Percentiles rank a stretch among this genome's conserved stretches.
phyloP scores from a whole-genome alignment of 164 flowering plant species.

The Magnolia kwangsiensis region DNA sequence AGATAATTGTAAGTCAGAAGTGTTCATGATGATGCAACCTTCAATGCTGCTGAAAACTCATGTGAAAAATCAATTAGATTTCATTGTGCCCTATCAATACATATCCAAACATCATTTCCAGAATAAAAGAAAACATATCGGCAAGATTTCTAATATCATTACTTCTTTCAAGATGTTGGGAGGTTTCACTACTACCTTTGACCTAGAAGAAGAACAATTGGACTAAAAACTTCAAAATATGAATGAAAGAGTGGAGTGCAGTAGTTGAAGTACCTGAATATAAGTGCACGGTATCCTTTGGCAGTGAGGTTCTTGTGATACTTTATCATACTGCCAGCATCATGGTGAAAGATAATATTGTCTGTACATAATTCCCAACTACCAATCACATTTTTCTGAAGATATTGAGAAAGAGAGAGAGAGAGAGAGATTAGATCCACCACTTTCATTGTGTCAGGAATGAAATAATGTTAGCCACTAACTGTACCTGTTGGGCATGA shows the following conservation, averaged over 20 bases:
- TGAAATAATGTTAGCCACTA: background rate
- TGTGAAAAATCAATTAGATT: too few relatives aligned
- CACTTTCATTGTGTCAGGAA: background rate
- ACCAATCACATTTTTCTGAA: slow-evolving; percentile 39
- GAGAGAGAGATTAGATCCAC: slow-evolving; percentile 1
- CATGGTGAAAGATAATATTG: slow-evolving; percentile 44
- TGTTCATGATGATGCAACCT: too few relatives aligned
- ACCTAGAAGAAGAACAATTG: too few relatives aligned
- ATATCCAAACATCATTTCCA: too few relatives aligned
- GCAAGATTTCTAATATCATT: background rate
- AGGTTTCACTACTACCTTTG: too few relatives aligned
- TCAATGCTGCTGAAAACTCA: too few relatives aligned
- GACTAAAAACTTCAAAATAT: too few relatives aligned
- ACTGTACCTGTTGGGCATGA: slow-evolving; percentile 61
- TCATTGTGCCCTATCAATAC: too few relatives aligned
- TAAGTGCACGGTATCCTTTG: slow-evolving; percentile 71
- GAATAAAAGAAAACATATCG: background rate
- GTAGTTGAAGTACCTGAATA: slow-evolving; percentile 53
- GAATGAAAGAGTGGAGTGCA: background rate
- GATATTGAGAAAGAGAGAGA: slow-evolving; percentile 1
- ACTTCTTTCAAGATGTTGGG: background rate
- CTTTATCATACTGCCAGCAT: slow-evolving; percentile 89
- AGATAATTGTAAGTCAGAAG: too few relatives aligned
- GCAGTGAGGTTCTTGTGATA: slow-evolving; percentile 82
- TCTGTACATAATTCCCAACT: slow-evolving; percentile 82